Base-by-base conservation (phyloP, 164 flowering plant species). In the Nymphaea colorata region DNA sequence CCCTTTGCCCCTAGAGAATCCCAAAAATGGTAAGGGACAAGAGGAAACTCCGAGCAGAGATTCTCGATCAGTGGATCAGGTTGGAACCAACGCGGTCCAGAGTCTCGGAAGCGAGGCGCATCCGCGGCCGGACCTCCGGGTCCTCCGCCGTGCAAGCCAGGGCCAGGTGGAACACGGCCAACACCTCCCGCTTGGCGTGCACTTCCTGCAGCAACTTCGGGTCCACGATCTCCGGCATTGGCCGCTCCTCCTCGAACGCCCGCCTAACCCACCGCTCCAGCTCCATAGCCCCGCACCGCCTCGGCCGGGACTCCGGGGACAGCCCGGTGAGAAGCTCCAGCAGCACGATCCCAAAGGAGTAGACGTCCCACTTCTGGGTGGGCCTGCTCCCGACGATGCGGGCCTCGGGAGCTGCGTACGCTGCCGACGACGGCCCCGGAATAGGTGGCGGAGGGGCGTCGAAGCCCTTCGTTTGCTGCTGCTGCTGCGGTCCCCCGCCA, bases 291-390 rank as follows among this genome's bases (percentile, higher is more conserved):
- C 17, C 79, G 76, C 61, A 85, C 88, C 0, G 78, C 76, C 41
- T 75, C 81, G 2, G 73, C 75, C 57, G 57, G 12, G 57, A 51
- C 47, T 84, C 86, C 0, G 98, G 93, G 36, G 71, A 47, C 63
- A 74, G 80, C 0, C 96, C 99, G 0, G 98, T 95, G 36, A 95
- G 71, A 8, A 90, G 70, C 79, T 95, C 99, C 83, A 95, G 41
- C 6, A 95, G 85, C 64, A 90, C 78, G 41, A 95, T 76, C 5
- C 99, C 99, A 44, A 88, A 92, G 3, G 99, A 84, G 73, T 85
- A 95, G 12, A 95, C 96, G 60, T 95, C 98, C 53, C 92, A 83
- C 71, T 85, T 91, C 74, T 90, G 98, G 0, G 90, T 82, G 66
- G 82, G 67, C 76, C 75, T 84, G 76, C 71, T 71, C 42, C 92